These are phyloP conservation scores for Ogataea hybrid DNA, from an alignment of 1,139 yeast species.

Conservation along the genomic window DNA sequence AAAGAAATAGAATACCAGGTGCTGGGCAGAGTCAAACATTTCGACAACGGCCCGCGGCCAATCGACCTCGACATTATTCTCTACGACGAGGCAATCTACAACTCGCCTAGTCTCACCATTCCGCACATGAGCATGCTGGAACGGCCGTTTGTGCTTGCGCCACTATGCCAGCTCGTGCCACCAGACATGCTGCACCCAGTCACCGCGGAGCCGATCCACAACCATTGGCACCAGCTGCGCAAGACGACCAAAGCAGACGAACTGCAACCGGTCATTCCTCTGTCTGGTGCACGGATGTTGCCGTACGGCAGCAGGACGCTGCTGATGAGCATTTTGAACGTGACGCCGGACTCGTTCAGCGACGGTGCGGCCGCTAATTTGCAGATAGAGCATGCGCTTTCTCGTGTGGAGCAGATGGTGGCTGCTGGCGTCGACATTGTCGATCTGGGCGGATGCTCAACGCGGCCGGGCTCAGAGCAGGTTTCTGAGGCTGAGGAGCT, in stretches of 20 bases:
- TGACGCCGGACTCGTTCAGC: conserved; percentile 94
- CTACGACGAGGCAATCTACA: conserved; percentile 58
- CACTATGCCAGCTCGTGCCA: conserved; percentile 75
- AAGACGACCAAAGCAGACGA: conserved; percentile 36
- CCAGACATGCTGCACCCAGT: conserved; percentile 73
- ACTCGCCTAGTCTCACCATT: conserved; percentile 57
- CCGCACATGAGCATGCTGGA: conserved; percentile 92
- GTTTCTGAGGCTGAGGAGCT: conserved; percentile 55
- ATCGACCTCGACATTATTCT: conserved; percentile 86
- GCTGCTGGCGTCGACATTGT: conserved; percentile 63
- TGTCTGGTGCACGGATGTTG: conserved; percentile 19
- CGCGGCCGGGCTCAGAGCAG: conserved; percentile 75
- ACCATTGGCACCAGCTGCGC: conserved; percentile 61
- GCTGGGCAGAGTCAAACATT: conserved; percentile 67
- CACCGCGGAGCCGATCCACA: conserved; percentile 74
- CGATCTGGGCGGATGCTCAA: conserved; percentile 93
- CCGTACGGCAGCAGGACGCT: conserved; percentile 36
- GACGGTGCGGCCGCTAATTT: conserved; percentile 68
- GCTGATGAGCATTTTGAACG: conserved; percentile 84
- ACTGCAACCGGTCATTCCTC: conserved; percentile 45
- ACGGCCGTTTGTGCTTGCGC: conserved; percentile 85
- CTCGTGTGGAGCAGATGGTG: conserved; percentile 41
- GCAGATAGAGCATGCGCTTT: conserved; percentile 39
- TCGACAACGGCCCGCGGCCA: conserved; percentile 88
- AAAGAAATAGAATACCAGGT: conserved; percentile 77